These are phyloP conservation scores for Spinacia oleracea DNA, from an alignment of 179 eudicot genomes.

Conservation along the genomic window DNA sequence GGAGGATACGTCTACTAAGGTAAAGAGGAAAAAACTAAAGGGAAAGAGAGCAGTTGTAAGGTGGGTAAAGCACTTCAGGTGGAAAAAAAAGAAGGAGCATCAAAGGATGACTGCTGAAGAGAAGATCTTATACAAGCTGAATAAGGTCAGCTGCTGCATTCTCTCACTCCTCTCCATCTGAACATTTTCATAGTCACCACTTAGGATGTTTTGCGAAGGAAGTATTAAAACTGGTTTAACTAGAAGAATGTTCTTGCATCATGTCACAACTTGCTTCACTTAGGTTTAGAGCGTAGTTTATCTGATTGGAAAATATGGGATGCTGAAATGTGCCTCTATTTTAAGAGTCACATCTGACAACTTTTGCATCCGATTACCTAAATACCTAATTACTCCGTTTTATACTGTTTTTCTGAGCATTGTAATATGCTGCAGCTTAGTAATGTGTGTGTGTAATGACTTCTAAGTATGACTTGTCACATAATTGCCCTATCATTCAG, in stretches of 20 bases:
- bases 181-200: background rate
- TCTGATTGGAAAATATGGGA: background rate
- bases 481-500: background rate
- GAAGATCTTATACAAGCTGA: constrained; percentile 63
- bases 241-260: background rate
- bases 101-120: constrained; percentile 89
- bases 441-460: background rate
- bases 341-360: background rate
- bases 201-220: background rate
- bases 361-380: constrained; percentile 3
- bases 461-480: background rate
- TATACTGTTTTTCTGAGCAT: background rate
- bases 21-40: constrained; percentile 80
- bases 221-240: background rate
- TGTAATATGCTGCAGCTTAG: background rate
- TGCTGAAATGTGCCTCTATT: background rate
- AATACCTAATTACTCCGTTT: no score
- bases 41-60: constrained; percentile 92
- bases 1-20: constrained; percentile 38
- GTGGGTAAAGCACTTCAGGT: constrained; percentile 92
- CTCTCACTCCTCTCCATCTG: background rate
- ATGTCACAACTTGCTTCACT: no score
- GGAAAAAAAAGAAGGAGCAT: constrained; percentile 77
- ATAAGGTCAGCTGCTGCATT: constrained; percentile 49
- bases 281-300: background rate